Conservation (phyloP, 257 asterid species). For the Dorcoceras hygrometricum region DNA sequence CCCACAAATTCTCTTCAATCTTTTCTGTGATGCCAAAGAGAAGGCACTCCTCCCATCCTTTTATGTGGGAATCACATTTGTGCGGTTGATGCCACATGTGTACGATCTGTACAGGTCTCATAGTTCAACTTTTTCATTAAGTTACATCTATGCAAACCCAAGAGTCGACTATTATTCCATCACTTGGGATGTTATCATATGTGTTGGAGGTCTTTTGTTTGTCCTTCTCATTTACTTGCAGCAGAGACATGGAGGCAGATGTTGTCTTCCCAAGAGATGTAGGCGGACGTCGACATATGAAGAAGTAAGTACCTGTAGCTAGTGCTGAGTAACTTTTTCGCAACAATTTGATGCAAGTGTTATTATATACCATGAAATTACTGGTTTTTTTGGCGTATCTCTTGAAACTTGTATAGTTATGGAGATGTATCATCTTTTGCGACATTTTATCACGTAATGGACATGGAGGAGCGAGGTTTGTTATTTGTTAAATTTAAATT, state of each 20-base stretch:
- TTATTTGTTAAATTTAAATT: too few relatives aligned
- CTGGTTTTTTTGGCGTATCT: background rate
- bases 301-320: slow-evolving; percentile 68
- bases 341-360: background rate
- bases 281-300: slow-evolving; percentile 50
- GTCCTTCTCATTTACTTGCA: slow-evolving; percentile 60
- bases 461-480: too few relatives aligned
- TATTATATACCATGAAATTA: background rate
- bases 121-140: slow-evolving; percentile 43
- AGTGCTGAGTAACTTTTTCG: slow-evolving; percentile 25
- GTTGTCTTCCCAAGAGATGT: slow-evolving; percentile 55
- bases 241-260: slow-evolving; percentile 74
- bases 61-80: slow-evolving; percentile 60
- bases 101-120: slow-evolving; percentile 73
- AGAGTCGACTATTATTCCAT: slow-evolving; percentile 76
- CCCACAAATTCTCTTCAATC: slow-evolving; percentile 76
- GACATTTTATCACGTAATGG: background rate
- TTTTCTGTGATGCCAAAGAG: slow-evolving; percentile 48
- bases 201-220: slow-evolving; percentile 51
- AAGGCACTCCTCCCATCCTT: slow-evolving; percentile 64
- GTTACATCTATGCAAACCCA: slow-evolving; percentile 74
- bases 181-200: slow-evolving; percentile 70
- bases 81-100: slow-evolving; percentile 72
- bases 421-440: background rate
- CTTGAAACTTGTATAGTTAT: background rate